These are phyloP conservation scores for Arctostaphylos glauca DNA, from an alignment of 148 eudicot species.

Conservation along the genomic window DNA sequence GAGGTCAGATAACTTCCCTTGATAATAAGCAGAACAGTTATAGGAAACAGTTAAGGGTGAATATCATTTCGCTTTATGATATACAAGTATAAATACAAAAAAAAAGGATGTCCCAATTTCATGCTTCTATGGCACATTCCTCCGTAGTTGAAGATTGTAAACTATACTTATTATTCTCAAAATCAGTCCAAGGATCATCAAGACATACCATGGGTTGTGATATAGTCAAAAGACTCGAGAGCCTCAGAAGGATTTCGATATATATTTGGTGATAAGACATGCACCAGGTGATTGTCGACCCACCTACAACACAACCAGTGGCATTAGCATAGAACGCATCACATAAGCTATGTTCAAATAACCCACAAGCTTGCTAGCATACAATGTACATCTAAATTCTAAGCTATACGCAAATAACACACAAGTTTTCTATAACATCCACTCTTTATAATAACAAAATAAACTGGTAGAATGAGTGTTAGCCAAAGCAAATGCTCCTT, in stretches of 20 bases:
- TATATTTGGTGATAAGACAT: conserved; percentile 89
- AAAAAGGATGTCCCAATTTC: neutral
- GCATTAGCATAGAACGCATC: conserved; percentile 10
- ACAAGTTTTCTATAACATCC: neutral
- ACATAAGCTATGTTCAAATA: conserved; percentile 9
- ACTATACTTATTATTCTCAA: neutral
- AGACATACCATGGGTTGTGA: conserved; percentile 72
- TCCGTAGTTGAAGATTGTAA: neutral
- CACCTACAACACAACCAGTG: conserved; percentile 50
- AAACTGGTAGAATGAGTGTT: neutral
- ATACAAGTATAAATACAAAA: neutral
- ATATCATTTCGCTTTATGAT: too few relatives aligned
- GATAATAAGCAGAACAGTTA: neutral
- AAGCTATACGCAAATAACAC: neutral
- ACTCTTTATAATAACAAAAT: neutral
- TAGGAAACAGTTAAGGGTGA: neutral
- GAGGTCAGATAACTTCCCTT: neutral
- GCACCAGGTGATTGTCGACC: conserved; percentile 95
- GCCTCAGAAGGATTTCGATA: conserved; percentile 81
- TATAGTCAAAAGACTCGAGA: conserved; percentile 90
- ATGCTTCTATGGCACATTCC: neutral
- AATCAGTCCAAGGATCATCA: neutral
- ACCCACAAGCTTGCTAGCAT: neutral
- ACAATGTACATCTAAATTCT: neutral
- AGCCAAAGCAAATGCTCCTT: neutral